Conservation (phyloP, 1,284 basidiomycete species). For the Ustilago trichophora region DNA sequence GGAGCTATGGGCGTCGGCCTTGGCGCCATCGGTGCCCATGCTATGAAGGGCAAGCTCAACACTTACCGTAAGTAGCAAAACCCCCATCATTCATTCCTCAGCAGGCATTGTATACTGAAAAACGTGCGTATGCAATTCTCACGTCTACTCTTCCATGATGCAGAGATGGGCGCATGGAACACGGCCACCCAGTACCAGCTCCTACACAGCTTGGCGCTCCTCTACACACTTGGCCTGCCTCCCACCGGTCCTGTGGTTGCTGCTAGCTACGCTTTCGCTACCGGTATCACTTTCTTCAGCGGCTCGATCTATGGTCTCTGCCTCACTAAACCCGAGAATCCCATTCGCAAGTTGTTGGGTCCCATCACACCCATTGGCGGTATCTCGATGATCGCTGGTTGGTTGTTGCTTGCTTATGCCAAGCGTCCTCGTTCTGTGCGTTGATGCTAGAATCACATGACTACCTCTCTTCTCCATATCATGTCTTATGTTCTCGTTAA, state of each 20-base stretch:
- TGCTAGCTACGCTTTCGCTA: slow-evolving; percentile 53
- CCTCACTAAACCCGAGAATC: slow-evolving; percentile 51
- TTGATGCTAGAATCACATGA: background rate
- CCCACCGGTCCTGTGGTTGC: slow-evolving; percentile 35
- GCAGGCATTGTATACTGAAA: no score
- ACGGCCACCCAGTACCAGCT: slow-evolving; percentile 63
- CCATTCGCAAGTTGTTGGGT: slow-evolving; percentile 57
- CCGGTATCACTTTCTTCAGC: slow-evolving; percentile 63
- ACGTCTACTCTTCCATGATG: background rate
- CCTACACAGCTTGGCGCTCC: slow-evolving; percentile 60
- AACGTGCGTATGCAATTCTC: no score
- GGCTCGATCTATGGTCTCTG: slow-evolving; percentile 63
- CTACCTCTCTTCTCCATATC: background rate
- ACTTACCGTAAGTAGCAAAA: slow-evolving; percentile 57
- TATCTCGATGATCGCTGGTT: slow-evolving; percentile 59
- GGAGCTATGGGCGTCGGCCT: slow-evolving; percentile 51
- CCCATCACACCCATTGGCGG: slow-evolving; percentile 62
- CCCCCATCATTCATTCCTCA: no score
- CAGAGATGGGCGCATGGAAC: slow-evolving; percentile 57
- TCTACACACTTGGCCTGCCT: slow-evolving; percentile 47
- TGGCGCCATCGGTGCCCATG: slow-evolving; percentile 62
- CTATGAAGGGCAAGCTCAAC: slow-evolving; percentile 57
- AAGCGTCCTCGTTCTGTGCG: slow-evolving; percentile 41
- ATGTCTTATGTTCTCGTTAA: background rate
- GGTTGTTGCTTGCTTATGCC: slow-evolving; percentile 58